phyloP scores from a whole-genome alignment of 768 basidiomycete species.

The Baorangia bicolor region DNA sequence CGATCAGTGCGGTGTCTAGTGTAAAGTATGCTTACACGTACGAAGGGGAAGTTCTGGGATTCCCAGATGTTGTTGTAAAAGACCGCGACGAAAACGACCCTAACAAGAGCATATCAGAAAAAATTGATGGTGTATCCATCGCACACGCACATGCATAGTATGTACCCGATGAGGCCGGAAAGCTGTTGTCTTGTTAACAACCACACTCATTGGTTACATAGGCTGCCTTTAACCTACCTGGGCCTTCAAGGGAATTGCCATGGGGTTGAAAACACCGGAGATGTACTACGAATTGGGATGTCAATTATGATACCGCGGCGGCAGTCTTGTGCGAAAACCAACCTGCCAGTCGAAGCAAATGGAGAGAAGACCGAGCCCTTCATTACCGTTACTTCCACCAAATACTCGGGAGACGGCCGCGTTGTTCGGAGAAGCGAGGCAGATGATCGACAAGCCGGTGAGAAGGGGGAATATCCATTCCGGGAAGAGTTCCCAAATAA shows the following conservation, averaged over 20 bases:
- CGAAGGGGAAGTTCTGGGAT: constrained; percentile 59
- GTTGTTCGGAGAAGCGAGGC: constrained; percentile 52
- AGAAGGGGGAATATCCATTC: constrained; percentile 53
- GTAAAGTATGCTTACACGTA: constrained; percentile 30
- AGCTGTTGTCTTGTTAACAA: constrained; percentile 26
- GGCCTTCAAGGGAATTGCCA: constrained; percentile 54
- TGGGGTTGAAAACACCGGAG: constrained; percentile 38
- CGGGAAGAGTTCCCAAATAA: constrained; percentile 29
- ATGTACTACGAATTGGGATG: constrained; percentile 20
- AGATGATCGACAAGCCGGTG: constrained; percentile 61
- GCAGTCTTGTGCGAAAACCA: constrained; percentile 24
- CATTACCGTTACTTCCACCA: constrained; percentile 61
- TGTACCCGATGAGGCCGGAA: constrained; percentile 47
- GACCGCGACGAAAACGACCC: constrained; percentile 34
- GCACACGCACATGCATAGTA: constrained; percentile 48
- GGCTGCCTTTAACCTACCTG: constrained; percentile 29
- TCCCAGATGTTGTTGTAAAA: constrained; percentile 56
- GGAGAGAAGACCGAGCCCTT: constrained; percentile 60
- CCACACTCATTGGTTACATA: not conserved
- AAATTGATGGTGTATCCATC: not conserved
- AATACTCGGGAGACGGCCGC: constrained; percentile 54
- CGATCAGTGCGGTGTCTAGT: not conserved
- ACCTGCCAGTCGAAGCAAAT: constrained; percentile 63
- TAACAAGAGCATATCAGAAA: constrained; percentile 9
- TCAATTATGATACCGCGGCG: not conserved